Conservation (phyloP, 352 stramenopile genomes). For the Elongisporangium undulatum region DNA sequence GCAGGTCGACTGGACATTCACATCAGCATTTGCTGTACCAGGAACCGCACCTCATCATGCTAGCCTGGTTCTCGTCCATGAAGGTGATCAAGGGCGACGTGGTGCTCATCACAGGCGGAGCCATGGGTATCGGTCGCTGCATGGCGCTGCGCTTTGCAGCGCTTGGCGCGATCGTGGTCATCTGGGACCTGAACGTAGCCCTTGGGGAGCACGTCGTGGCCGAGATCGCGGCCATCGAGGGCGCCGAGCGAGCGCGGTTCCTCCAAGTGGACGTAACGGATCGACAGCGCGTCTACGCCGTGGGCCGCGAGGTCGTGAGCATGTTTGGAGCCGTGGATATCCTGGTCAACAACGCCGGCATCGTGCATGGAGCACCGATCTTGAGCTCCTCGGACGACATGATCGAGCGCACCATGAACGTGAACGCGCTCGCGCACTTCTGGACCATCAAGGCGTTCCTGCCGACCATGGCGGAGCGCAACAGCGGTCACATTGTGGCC, state of each 20-base stretch:
- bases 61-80: not conserved
- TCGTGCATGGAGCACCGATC: conserved; percentile 37
- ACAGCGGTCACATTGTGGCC: conserved; percentile 34
- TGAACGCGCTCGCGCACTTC: conserved; percentile 40
- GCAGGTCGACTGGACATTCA: not conserved
- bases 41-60: not conserved
- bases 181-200: conserved; percentile 33
- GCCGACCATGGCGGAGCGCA: conserved; percentile 28
- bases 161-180: conserved; percentile 28
- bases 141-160: conserved; percentile 31
- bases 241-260: conserved; percentile 9
- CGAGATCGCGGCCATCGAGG: conserved; percentile 24
- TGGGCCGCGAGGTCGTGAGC: conserved; percentile 11
- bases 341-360: conserved; percentile 49
- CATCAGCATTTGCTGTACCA: not conserved
- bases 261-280: conserved; percentile 35
- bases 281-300: conserved; percentile 20
- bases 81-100: conserved; percentile 12
- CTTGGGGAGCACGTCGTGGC: conserved; percentile 19
- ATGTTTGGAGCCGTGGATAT: conserved; percentile 34
- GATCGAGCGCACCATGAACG: conserved; percentile 29
- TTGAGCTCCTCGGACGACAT: conserved; percentile 29
- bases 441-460: conserved; percentile 44
- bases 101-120: conserved; percentile 25
- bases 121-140: conserved; percentile 28